phyloP scores from a whole-genome alignment of 352 stramenopile genomes.

The Globisporangium rhizosaccharum region DNA sequence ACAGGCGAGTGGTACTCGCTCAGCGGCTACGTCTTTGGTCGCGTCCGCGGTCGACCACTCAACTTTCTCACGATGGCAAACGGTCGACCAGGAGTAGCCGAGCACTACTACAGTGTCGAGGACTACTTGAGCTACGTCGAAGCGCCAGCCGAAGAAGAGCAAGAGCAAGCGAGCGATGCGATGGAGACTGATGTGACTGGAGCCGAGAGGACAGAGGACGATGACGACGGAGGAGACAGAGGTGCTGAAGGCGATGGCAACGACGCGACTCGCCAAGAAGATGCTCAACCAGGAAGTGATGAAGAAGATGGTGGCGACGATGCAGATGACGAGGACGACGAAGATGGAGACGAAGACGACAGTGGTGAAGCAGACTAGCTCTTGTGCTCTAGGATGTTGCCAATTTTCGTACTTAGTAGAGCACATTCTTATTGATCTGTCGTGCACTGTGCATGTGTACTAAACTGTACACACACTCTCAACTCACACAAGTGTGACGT shows the following conservation, averaged over 20 bases:
- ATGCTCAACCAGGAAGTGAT: slow-evolving; percentile 2
- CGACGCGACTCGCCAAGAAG: background rate
- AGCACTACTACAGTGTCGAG: slow-evolving; percentile 47
- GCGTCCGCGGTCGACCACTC: slow-evolving; percentile 33
- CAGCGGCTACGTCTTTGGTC: slow-evolving; percentile 67
- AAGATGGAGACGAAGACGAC: slow-evolving; percentile 12
- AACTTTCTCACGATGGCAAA: slow-evolving; percentile 19
- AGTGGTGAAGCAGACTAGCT: background rate
- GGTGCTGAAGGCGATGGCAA: background rate
- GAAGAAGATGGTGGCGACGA: slow-evolving; percentile 10
- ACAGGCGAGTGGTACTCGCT: slow-evolving; percentile 61
- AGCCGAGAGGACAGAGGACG: slow-evolving; percentile 3
- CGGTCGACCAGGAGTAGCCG: slow-evolving; percentile 14
- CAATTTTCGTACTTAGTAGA: background rate
- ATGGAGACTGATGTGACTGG: slow-evolving; percentile 6
- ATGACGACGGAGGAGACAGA: slow-evolving; percentile 4
- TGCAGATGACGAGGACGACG: slow-evolving; percentile 12
- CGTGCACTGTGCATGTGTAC: background rate
- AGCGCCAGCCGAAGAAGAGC: slow-evolving; percentile 2
- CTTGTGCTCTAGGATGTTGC: background rate
- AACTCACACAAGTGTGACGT: background rate
- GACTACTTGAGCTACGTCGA: slow-evolving; percentile 68
- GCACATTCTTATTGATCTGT: no score
- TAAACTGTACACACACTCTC: background rate
- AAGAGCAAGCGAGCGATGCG: background rate